Base-by-base conservation (phyloP, 208 protist species). In the Leishmania guyanensis region DNA sequence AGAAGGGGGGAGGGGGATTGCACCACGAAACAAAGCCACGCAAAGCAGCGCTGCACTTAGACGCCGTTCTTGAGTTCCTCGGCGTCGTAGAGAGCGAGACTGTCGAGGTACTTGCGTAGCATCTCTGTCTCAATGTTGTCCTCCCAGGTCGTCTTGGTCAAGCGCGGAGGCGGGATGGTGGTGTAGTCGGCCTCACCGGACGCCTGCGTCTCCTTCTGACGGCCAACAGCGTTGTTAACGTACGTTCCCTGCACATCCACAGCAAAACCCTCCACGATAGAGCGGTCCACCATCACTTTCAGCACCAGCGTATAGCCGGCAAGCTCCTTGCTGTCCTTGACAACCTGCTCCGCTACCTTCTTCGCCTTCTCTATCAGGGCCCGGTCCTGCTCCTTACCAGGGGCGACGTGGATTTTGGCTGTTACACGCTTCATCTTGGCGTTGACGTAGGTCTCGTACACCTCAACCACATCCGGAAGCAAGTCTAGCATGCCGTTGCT, bases 401-500 rank as follows among this genome's bases (percentile, higher is more conserved):
- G 90, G 14, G 90, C 92, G 8, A 98, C 93, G 85, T 95, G 96
- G 65, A 98, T 91, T 86, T 94, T 95, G 17, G 91, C 95, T 22
- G 90, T 84, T 6, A 91, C 90, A 65, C 85, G 90, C 82, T 98
- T 98, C 86, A 90, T 85, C 85, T 96, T 90, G 70, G 95, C 93
- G 81, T 96, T 97, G 39, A 96, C 93, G 84, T 96, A 97, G 33
- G 92, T 90, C 84, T 94, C 93, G 84, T 95, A 98, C n/a, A 94
- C 88, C 69, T 93, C 90, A 17, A 89, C 88, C 48, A 98, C 93
- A 62, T 95, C 91, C 26, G 91, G 81, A 76, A 98, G 90, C 62
- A 92, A 83, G 73, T 97, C 95, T 68, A 98, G 83, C 92, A 96
- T 95, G 75, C 92, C 93, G 81, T 96, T 96, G 84, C 88, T 94